These are phyloP conservation scores for Acanthamoeba lenticulata DNA, from an alignment of 208 protist genomes.

Conservation along the genomic window DNA sequence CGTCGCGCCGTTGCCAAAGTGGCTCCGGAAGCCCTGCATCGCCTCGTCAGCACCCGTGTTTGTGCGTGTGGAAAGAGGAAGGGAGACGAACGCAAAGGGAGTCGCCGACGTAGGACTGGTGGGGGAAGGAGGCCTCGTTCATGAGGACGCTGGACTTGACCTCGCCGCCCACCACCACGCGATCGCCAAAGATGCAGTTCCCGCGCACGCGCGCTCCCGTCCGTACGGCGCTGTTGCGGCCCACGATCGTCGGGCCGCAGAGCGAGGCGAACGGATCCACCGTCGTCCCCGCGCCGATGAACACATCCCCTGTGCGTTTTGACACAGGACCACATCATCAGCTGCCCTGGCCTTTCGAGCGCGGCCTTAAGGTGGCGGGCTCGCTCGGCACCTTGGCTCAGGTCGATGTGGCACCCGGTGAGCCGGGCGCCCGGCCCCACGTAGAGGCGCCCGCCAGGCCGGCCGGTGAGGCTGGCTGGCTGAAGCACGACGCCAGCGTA, in stretches of 20 bases:
- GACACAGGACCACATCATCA: background rate
- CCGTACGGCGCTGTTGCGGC: background rate
- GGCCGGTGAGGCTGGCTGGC: background rate
- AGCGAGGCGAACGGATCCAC: background rate
- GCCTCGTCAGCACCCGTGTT: background rate
- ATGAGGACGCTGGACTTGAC: constrained; percentile 12
- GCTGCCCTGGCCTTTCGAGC: background rate
- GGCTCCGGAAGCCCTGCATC: background rate
- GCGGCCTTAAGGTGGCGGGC: background rate
- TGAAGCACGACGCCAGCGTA: background rate
- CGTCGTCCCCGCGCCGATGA: background rate
- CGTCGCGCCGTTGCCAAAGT: constrained; percentile 33
- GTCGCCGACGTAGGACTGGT: constrained; percentile 16
- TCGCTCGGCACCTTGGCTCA: background rate
- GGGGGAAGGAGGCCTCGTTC: background rate
- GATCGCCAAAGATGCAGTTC: background rate
- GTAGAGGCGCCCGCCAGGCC: background rate
- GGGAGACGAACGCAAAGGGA: background rate
- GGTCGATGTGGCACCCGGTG: background rate
- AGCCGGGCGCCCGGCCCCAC: background rate
- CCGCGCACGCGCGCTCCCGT: background rate
- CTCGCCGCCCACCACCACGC: background rate
- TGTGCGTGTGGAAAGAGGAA: background rate
- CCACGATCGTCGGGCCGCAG: background rate
- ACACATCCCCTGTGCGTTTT: background rate